Evolutionary conservation across 2,329 filamentous ascomycete genomes (phyloP).

Genomic region (Emergomyces orientalis): DNA sequence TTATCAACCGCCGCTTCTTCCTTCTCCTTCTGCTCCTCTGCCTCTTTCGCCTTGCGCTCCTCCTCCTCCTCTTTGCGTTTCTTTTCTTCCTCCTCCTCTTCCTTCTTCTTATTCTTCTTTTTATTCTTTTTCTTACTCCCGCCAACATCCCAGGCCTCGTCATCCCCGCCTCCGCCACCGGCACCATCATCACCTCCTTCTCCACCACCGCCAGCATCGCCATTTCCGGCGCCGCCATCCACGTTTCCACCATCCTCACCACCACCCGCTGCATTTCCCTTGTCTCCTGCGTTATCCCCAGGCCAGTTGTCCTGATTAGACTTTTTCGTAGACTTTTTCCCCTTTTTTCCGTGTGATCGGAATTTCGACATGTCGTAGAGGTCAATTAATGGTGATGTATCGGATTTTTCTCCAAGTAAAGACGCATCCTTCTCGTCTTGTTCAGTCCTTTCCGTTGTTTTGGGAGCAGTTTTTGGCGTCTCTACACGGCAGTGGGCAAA

Average conservation of each 20-base stretch:
- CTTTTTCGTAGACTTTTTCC: constrained; percentile 10
- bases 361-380: constrained; percentile 14
- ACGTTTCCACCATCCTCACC: constrained; percentile 6
- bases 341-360: constrained; percentile 10
- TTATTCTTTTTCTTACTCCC: constrained; percentile 15
- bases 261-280: constrained; percentile 9
- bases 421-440: background rate
- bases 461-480: background rate
- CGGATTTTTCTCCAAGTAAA: background rate
- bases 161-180: constrained; percentile 10
- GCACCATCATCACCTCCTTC: constrained; percentile 6
- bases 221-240: constrained; percentile 8
- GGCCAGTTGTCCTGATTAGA: constrained; percentile 3
- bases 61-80: constrained; percentile 6
- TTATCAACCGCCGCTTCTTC: constrained; percentile 22
- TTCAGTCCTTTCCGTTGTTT: background rate
- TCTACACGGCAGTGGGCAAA: background rate
- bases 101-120: constrained; percentile 14
- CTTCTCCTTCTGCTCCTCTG: constrained; percentile 4
- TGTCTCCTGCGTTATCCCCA: constrained; percentile 4
- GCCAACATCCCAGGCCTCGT: constrained; percentile 10
- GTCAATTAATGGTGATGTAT: constrained; percentile 8
- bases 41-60: constrained; percentile 7
- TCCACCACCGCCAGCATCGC: constrained; percentile 6
- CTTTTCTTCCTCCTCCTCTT: constrained; percentile 9